Evolutionary conservation across 345 rosid species (phyloP).

Genomic region (Mangifera indica): DNA sequence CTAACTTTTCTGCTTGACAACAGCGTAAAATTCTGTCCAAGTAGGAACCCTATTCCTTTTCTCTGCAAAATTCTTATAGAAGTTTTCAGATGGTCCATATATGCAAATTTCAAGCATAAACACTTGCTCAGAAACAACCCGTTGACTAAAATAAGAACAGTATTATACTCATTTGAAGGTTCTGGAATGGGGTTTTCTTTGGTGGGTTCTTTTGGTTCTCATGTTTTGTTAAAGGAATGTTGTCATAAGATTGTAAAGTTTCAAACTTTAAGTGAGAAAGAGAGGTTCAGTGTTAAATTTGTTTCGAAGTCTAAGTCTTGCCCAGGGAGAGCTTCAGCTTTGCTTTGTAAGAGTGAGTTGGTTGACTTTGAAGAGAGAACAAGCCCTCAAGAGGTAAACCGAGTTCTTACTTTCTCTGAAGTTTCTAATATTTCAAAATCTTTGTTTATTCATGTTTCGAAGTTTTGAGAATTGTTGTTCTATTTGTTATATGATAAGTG

Average conservation of each 20-base stretch:
- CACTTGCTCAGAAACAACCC: not conserved
- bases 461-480: not conserved
- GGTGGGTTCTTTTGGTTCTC: conserved; percentile 40
- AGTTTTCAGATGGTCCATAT: not conserved
- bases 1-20: not conserved
- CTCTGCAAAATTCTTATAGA: not conserved
- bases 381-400: conserved; percentile 71
- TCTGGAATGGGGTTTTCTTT: conserved; percentile 45
- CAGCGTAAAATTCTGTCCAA: not conserved
- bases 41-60: not conserved
- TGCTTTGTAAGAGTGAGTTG: conserved; percentile 37
- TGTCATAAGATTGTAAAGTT: conserved; percentile 24
- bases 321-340: conserved; percentile 26
- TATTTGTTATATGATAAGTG: not conserved
- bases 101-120: not conserved
- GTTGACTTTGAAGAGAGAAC: conserved; percentile 61
- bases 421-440: not conserved
- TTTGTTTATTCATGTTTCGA: not conserved
- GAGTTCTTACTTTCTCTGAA: not conserved
- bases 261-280: conserved; percentile 29
- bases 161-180: conserved; percentile 5
- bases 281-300: conserved; percentile 20
- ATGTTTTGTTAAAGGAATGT: conserved; percentile 23
- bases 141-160: not conserved
- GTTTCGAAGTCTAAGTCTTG: conserved; percentile 23